Base-by-base conservation (phyloP, 2,329 filamentous ascomycete genomes). In the Ramularia collo-cygni region DNA sequence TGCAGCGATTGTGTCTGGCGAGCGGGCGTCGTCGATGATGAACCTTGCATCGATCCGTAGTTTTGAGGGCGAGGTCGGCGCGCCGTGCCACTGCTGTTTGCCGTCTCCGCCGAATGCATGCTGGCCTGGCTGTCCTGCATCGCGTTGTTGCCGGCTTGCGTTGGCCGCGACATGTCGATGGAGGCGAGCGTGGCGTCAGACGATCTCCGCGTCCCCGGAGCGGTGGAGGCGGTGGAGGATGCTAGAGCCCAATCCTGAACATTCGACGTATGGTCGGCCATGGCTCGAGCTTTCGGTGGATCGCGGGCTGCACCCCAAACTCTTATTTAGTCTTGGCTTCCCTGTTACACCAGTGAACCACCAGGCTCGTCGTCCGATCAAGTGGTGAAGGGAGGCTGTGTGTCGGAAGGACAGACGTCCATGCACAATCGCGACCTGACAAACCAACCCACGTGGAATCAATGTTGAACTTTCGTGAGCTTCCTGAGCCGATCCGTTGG, bases 71-170 rank as follows among this genome's bases (percentile, higher is more conserved):
- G 40, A 14, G 48, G 48, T 28, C 52, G 43, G 26, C 49, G 46
- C 26, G 40, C 34, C 19, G 38, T 41, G 30, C 37, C 42, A 8
- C 40, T 43, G 28, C 43, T 49, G 17, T 44, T 34, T 16, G 19
- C 42, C 19, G 37, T 13, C 30, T 53, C 51, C 6, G 48, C 46
- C 21, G 31, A 16, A 18, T 42, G 35, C 30, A 51, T 29, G 38
- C 54, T 56, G 16, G 47, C 43, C 38, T 54, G 48, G 45, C 54
- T 57, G 46, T 49, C 46, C 28, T 50, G 46, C 47, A 57, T 55
- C 5, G 31, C 16, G 19, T 19, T 33, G 31, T 35, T 38, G 47
- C 38, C 39, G 40, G 27, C 26, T 37, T 28, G 35, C 8, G 40
- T 39, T 36, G 38, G 47, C 48, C 47, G 50, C 47, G 35, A 37